A percentile compares a stretch with the other conserved stretches of the same genome.
Evolutionary conservation across 2,329 filamentous ascomycete species (phyloP).

Genomic region (Cladosporium colombiae): DNA sequence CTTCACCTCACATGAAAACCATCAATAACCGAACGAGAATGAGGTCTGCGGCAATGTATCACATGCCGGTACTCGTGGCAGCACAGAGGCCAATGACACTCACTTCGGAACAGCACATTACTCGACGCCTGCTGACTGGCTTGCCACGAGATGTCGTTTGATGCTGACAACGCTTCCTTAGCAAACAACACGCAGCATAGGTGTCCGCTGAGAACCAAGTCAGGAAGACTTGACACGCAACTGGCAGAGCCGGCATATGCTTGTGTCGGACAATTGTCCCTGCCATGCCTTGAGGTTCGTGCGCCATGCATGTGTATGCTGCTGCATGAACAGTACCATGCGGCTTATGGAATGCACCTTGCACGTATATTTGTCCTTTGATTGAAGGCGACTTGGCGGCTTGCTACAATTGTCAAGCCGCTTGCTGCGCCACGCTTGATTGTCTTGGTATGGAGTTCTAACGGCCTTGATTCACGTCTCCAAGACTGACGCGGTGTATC

Average conservation of each 20-base stretch:
- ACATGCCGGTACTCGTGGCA: background rate
- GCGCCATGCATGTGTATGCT: background rate
- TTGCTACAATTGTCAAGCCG: constrained; percentile 14
- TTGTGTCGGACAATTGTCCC: constrained; percentile 2
- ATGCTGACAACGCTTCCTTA: background rate
- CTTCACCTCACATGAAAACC: background rate
- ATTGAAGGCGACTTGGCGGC: background rate
- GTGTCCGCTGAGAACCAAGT: background rate
- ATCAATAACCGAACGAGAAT: background rate
- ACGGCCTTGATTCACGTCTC: background rate
- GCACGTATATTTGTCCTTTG: background rate
- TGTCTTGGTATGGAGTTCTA: constrained; percentile 6
- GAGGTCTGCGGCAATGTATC: background rate
- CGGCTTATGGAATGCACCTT: constrained; percentile 5
- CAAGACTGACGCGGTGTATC: background rate
- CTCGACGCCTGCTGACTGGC: background rate
- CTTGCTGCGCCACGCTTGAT: constrained; percentile 14
- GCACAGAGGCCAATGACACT: background rate
- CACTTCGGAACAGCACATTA: background rate
- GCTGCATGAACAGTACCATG: background rate
- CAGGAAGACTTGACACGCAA: background rate
- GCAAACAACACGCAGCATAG: background rate
- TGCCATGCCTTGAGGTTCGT: background rate
- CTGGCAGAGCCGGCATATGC: background rate
- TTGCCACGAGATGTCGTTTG: background rate